Evolutionary conservation across 441 rosid species (phyloP), one percentile per base, ranked within the genome.

Genomic region (Capsella rubella): DNA sequence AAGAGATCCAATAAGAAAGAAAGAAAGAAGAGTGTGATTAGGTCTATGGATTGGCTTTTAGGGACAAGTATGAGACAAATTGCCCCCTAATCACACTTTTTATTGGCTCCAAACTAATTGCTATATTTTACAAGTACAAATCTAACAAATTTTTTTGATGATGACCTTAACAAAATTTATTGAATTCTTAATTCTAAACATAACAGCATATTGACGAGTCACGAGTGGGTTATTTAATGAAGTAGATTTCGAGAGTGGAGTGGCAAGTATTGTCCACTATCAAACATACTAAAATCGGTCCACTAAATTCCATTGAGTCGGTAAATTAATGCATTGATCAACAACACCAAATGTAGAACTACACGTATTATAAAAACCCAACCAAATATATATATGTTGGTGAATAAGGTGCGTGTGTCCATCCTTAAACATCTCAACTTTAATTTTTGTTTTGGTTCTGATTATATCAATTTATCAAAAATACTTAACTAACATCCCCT

Each of bases 381-480:
- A 45, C 9, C 46, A 28, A 14, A 15, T 14, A 21, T 34, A 8
- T 34, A 21, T 2, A 21, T 21, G 25, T 64, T 43, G 14, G 27
- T 29, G 5, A 7, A 8, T 8, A 14, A 62, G 51, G 39, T 46
- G 42, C 28, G 52, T 18, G 52, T 45, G 54, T 31, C 66, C 34
- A 29, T 59, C 47, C 31, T 39, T 21, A 39, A 59, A 59, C 49
- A 59, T 59, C 12, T 39, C 32, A 21, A 39, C 49, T 59, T 61
- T 60, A 42, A 14, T 27, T 27, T 42, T 40, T 21, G 25, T 21
- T 21, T 42, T 42, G 15, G 21, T 47, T 25, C 21, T 15, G 16
- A 7, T 16, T 16, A 2, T 47, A 47, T 16, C 3, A 15, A 15
- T n/a, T 15, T 46, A 4, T 46, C 10, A 3, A 6, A 6, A 7